Base-by-base conservation (phyloP, 306 rosid species). In the Argentina anserina region DNA sequence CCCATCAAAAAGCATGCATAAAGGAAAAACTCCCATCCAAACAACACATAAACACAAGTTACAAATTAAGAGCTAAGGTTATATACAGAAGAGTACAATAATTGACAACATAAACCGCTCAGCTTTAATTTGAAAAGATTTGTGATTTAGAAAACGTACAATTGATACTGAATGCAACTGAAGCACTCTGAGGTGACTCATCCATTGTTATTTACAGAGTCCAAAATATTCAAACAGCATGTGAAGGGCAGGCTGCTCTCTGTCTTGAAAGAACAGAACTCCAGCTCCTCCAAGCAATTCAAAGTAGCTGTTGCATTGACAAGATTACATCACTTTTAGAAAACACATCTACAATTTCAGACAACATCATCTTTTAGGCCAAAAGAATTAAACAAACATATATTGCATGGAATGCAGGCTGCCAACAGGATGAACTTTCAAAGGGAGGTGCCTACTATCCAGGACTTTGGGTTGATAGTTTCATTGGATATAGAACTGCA, bases 131-230 rank as follows among this genome's bases (percentile, higher is more conserved):
- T 53, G 39, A 60, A 66, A 31, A 29, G 41, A 13, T 59, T 67
- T 69, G 79, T 33, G 69, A 75, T 41, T 33, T 39, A 45, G 58
- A 69, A 69, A 71, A 80, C 73, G 75, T 74, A 75, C 73, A 75
- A 62, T 76, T 64, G 56, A 69, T n/a, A 64, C 78, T 56, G 52
- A 55, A 21, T 25, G 46, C 74, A 34, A 29, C 69, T 21, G 9
- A 23, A 67, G 56, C 18, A 43, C 40, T 42, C 46, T 9, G 39
- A 55, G 45, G 63, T 66, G 63, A 71, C n/a, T 25, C 70, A 49
- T 46, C 73, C 29, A 59, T 46, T 36, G 58, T 67, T 64, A 78
- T 25, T 47, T 43, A 50, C 52, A 37, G 18, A 28, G 14, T 74
- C 40, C 62, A 4, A 8, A 68, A 60, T 45, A 56, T 36, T 40